Conservation (phyloP, 2,329 filamentous ascomycete species). For the Claviceps arundinis region DNA sequence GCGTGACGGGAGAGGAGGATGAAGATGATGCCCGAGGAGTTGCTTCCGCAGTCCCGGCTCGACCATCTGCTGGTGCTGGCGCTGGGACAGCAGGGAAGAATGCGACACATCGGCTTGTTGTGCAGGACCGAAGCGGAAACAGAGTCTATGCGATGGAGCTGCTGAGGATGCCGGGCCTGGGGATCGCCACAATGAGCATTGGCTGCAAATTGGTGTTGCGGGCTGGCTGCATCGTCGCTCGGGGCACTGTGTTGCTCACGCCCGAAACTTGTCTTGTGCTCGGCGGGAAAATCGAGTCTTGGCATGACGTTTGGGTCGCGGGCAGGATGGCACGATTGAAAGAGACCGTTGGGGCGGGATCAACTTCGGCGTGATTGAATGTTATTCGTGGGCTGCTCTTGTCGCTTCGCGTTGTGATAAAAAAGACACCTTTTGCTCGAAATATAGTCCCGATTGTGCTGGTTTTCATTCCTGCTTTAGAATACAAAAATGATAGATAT, state of each 20-base stretch:
- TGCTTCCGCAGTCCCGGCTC: background rate
- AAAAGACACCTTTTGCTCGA: background rate
- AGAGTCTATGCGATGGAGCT: conserved; percentile 64
- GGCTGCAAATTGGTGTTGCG: conserved; percentile 71
- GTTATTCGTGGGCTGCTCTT: conserved; percentile 1
- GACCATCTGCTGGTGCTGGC: background rate
- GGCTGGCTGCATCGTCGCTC: conserved; percentile 49
- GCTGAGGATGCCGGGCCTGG: conserved; percentile 49
- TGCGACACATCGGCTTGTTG: conserved; percentile 63
- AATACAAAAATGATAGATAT: background rate
- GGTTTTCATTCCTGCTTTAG: background rate
- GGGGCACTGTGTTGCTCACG: conserved; percentile 69
- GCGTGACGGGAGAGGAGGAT: conserved; percentile 35
- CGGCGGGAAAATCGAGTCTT: conserved; percentile 75
- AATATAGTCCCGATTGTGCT: background rate
- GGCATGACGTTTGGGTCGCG: conserved; percentile 67
- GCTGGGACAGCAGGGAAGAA: conserved; percentile 15
- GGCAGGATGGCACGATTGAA: conserved; percentile 57
- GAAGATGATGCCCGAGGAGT: conserved; percentile 23
- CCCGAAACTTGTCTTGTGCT: conserved; percentile 54
- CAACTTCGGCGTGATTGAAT: background rate
- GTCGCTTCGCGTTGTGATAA: background rate
- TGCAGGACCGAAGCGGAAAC: conserved; percentile 66
- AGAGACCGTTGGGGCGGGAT: conserved; percentile 32
- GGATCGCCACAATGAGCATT: conserved; percentile 51